phyloP scores from a whole-genome alignment of 495 filamentous ascomycete species.

The Aspergillus nidulans region DNA sequence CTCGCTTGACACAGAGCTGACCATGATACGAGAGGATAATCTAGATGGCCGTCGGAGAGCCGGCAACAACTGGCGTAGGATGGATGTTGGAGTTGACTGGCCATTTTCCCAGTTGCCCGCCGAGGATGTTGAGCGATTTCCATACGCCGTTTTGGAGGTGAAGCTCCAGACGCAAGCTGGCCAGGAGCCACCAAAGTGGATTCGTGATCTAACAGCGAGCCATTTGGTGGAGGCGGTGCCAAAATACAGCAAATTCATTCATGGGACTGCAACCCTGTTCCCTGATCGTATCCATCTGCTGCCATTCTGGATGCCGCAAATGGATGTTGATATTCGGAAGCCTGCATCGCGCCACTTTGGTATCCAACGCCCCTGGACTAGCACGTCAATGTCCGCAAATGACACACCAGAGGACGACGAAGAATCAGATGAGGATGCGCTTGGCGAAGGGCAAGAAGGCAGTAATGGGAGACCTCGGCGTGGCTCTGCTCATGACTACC shows the following conservation, averaged over 20 bases:
- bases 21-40: slow-evolving; percentile 93
- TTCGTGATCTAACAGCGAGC: slow-evolving; percentile 81
- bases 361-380: slow-evolving; percentile 73
- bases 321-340: slow-evolving; percentile 97
- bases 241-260: slow-evolving; percentile 99
- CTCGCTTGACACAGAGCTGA: slow-evolving; percentile 92
- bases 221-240: slow-evolving; percentile 97
- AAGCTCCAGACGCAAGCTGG: slow-evolving; percentile 96
- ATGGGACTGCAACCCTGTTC: slow-evolving; percentile 83
- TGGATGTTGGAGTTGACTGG: slow-evolving; percentile 95
- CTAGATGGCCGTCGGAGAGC: slow-evolving; percentile 71
- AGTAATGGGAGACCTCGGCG: background rate
- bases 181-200: slow-evolving; percentile 97
- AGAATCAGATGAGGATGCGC: slow-evolving; percentile 57
- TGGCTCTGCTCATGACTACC: background rate
- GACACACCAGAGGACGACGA: slow-evolving; percentile 62
- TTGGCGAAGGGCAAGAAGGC: slow-evolving; percentile 34
- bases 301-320: slow-evolving; percentile 97
- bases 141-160: slow-evolving; percentile 94
- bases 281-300: slow-evolving; percentile 83
- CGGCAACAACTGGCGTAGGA: slow-evolving; percentile 91
- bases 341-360: slow-evolving; percentile 80
- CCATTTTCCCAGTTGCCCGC: slow-evolving; percentile 87
- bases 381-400: slow-evolving; percentile 68
- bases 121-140: slow-evolving; percentile 84